Evolutionary conservation across 805 yeast species (phyloP).

Genomic region (Torulaspora microellipsoides): DNA sequence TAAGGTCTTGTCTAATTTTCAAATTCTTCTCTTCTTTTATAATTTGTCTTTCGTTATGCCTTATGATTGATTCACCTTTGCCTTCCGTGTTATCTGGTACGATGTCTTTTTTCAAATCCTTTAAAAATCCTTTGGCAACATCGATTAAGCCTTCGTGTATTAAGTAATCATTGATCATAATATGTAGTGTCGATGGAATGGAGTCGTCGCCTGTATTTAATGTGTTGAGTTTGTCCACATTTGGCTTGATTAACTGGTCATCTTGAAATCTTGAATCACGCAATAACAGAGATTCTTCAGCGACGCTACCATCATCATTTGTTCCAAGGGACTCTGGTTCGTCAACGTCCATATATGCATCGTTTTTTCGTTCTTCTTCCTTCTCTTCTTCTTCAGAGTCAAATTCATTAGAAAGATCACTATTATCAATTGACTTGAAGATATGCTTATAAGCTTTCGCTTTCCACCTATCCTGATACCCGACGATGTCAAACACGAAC

Average conservation of each 20-base stretch:
- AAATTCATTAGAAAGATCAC: conserved; percentile 10
- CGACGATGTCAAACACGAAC: conserved; percentile 57
- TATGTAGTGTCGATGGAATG: conserved; percentile 27
- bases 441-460: conserved; percentile 31
- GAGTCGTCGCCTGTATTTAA: conserved; percentile 27
- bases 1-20: conserved; percentile 43
- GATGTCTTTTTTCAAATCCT: conserved; percentile 40
- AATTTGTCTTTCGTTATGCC: conserved; percentile 31
- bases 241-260: conserved; percentile 24
- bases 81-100: conserved; percentile 15
- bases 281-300: conserved; percentile 16
- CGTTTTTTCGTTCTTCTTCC: conserved; percentile 13
- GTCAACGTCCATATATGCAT: conserved; percentile 30
- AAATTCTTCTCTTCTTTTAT: conserved; percentile 36
- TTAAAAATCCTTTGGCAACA: conserved; percentile 46
- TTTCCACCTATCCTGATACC: conserved; percentile 48
- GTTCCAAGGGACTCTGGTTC: conserved; percentile 14
- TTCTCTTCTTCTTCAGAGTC: conserved; percentile 14
- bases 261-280: conserved; percentile 22
- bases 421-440: conserved; percentile 18
- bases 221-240: conserved; percentile 18
- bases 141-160: conserved; percentile 55
- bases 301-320: conserved; percentile 4
- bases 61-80: conserved; percentile 20
- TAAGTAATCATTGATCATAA: conserved; percentile 41